A percentile compares a stretch with the other conserved stretches of the same genome.
Evolutionary conservation across 495 filamentous ascomycete species (phyloP).

Genomic region (Lophiotrema nucula): DNA sequence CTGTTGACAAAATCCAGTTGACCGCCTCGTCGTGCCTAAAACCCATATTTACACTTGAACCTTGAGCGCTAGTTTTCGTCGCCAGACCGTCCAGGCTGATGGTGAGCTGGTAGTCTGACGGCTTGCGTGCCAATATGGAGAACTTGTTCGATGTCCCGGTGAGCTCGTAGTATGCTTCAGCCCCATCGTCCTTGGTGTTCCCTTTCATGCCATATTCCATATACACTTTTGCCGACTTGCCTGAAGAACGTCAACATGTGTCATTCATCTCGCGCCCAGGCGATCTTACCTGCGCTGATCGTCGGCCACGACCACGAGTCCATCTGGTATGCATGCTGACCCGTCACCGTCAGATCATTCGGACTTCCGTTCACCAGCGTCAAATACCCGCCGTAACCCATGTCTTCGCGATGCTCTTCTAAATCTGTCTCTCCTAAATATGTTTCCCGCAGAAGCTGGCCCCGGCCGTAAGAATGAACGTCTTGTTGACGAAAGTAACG

Average conservation of each 20-base stretch:
- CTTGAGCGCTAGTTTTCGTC: slow-evolving; percentile 21
- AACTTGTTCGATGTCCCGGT: slow-evolving; percentile 21
- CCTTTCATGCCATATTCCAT: slow-evolving; percentile 27
- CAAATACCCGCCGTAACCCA: slow-evolving; percentile 24
- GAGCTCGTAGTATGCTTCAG: slow-evolving; percentile 31
- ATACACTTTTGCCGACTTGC: slow-evolving; percentile 26
- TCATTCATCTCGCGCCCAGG: not conserved
- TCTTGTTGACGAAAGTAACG: too few relatives aligned
- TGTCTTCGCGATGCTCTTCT: not conserved
- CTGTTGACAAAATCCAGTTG: slow-evolving; percentile 31
- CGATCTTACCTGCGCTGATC: slow-evolving; percentile 26
- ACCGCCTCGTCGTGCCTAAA: slow-evolving; percentile 30
- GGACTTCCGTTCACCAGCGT: slow-evolving; percentile 34
- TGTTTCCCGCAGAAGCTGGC: slow-evolving; percentile 18
- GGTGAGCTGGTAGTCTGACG: slow-evolving; percentile 15
- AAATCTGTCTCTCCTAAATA: slow-evolving; percentile 8
- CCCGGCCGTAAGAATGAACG: slow-evolving; percentile 1
- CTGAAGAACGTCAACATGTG: too few relatives aligned
- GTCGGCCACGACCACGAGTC: slow-evolving; percentile 32
- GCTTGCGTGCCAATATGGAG: slow-evolving; percentile 13
- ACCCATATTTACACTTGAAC: slow-evolving; percentile 23
- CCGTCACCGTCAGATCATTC: slow-evolving; percentile 27
- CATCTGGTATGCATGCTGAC: slow-evolving; percentile 34
- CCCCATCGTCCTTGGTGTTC: slow-evolving; percentile 25
- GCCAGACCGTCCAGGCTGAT: slow-evolving; percentile 18